Percentiles rank a stretch among this genome's conserved stretches.
Conservation (phyloP, 164 flowering plant species). For the Pachysandra terminalis region DNA sequence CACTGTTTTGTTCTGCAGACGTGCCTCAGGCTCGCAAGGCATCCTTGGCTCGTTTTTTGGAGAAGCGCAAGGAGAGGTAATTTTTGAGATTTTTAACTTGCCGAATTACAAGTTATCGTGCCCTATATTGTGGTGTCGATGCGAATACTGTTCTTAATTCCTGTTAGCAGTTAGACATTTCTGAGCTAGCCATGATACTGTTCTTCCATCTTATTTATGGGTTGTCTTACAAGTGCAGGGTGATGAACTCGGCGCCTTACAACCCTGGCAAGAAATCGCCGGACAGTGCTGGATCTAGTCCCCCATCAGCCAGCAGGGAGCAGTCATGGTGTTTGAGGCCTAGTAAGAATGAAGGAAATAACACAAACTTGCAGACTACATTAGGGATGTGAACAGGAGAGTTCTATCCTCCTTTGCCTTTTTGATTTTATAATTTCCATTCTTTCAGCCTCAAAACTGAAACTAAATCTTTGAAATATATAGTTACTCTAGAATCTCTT, state of each 20-base stretch:
- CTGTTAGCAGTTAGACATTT: too few relatives aligned
- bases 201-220: background rate
- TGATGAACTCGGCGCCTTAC: conserved; percentile 1
- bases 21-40: conserved; percentile 87
- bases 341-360: background rate
- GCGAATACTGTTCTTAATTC: too few relatives aligned
- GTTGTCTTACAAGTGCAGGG: background rate
- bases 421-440: background rate
- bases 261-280: background rate
- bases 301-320: conserved; percentile 1
- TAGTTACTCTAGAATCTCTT: background rate
- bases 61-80: conserved; percentile 93
- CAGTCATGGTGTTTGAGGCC: conserved; percentile 4
- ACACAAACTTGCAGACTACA: background rate
- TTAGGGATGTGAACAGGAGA: background rate
- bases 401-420: background rate
- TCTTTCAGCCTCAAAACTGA: background rate
- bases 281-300: background rate
- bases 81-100: conserved; percentile 3
- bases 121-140: too few relatives aligned
- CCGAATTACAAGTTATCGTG: background rate
- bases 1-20: conserved; percentile 29
- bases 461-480: background rate
- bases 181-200: too few relatives aligned
- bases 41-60: conserved; percentile 80